Evolutionary conservation across 1,139 yeast species (phyloP), one percentile per base, ranked within the genome.

Genomic region (Sugiyamaella pinicola): DNA sequence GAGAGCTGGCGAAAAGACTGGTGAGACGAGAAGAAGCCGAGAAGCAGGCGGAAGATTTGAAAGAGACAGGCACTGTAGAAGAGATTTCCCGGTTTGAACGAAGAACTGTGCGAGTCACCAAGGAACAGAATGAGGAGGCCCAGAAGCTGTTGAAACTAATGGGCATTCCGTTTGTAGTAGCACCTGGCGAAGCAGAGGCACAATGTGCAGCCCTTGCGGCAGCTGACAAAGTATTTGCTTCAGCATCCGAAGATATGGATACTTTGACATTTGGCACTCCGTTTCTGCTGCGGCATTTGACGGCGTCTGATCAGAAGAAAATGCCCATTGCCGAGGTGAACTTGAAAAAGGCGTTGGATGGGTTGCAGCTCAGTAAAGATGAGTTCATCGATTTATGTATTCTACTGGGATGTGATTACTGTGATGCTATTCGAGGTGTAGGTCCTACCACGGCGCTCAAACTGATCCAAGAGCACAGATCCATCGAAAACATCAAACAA

Each of bases 201-300:
- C 98, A 93, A 65, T 93, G 99, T 74, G 99, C 99, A 0, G 95
- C 84, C 60, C 73, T 93, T 54, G 97, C 98, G 1, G 81, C 83
- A 56, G 82, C 83, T 13, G 97, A 96, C 3, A 73, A 73, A 53
- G 98, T 93, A 0, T 93, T 84, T 68, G 99, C 96, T 10, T 96
- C 99, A 1, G 99, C 98, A 0, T 87, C 96, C 2, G 99, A 93
- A 69, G 99, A 93, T 80, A 93, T 93, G 99, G 99, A 93, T 71
- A 95, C 99, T 0, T 71, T 93, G 54, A 93, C 98, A 65, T 93
- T 93, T 68, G 84, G 83, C 52, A 88, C 98, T 1, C 95, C 96
- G 1, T 82, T 74, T 56, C 73, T 93, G 54, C 75, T 93, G 58
- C 80, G 99, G 61, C 96, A 93, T 68, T 77, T 93, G 70, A 93